These are phyloP conservation scores for Dunaliella primolecta DNA, from an alignment of 139 green algal species.

Conservation along the genomic window DNA sequence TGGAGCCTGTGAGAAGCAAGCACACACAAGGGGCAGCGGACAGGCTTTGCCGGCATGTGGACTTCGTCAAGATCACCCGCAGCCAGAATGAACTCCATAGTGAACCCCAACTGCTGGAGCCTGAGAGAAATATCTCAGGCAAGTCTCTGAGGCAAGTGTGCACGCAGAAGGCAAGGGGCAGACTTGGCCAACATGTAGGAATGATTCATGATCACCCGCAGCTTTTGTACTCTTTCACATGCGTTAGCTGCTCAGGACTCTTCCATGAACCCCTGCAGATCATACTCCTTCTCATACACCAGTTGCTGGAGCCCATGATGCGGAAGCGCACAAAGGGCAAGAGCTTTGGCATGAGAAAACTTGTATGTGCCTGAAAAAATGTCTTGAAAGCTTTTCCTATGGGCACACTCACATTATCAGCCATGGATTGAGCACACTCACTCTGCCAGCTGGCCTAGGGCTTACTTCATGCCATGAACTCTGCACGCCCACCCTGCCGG, in stretches of 20 bases:
- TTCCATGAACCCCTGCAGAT: too few relatives aligned
- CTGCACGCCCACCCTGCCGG: too few relatives aligned
- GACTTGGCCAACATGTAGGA: not conserved
- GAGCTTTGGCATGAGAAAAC: too few relatives aligned
- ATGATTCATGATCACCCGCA: not conserved
- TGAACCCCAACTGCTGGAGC: not conserved
- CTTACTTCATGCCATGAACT: too few relatives aligned
- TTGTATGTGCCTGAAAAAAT: too few relatives aligned
- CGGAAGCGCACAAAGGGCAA: not conserved
- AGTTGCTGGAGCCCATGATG: slow-evolving; percentile 42
- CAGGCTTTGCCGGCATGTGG: not conserved
- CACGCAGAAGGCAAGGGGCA: not conserved
- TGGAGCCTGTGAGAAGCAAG: slow-evolving; percentile 28
- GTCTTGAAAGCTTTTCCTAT: too few relatives aligned
- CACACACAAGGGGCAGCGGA: not conserved
- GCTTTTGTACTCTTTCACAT: too few relatives aligned
- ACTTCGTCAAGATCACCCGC: slow-evolving; percentile 86
- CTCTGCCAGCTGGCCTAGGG: not conserved
- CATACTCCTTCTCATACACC: slow-evolving; percentile 80
- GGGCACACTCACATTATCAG: too few relatives aligned
- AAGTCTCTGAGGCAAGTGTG: not conserved
- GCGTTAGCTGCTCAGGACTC: too few relatives aligned
- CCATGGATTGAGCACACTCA: not conserved
- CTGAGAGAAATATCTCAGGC: not conserved
- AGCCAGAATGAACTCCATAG: slow-evolving; percentile 45